Base-by-base conservation (phyloP, 2,329 filamentous ascomycete genomes). In the Aspergillus neoniger region DNA sequence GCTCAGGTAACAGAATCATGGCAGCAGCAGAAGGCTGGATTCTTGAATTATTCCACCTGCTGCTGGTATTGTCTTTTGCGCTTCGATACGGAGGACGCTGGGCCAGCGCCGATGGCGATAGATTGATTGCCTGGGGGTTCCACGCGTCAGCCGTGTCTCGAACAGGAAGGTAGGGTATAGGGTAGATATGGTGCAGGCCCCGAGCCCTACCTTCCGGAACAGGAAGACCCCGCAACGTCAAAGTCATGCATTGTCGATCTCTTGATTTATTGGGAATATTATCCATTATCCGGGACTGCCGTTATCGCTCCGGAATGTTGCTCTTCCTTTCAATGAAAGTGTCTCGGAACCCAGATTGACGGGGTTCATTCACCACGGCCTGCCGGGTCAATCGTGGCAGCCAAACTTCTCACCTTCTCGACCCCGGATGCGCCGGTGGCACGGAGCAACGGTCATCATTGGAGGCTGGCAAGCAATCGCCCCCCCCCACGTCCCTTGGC, bases 141-240 rank as follows among this genome's bases (percentile, higher is more conserved):
- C 54, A 65, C 66, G 64, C 63, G 68, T 67, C 70, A 67, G 65
- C 69, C 57, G 39, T 56, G 52, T 58, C 69, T 62, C 32, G 7
- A 67, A 69, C 15, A 0, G 69, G 72, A 63, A 70, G 8, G 30
- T 70, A 74, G 71, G 72, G 70, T 58, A 64, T 67, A 68, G 69
- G 71, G 70, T 30, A 65, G 10, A 21, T 2, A 1, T n/a, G 0
- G 0, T 17, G 1, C 3, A 7, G 48, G 19, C 61, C 65, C 68
- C 62, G 32, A 54, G 61, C 68, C 68, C 68, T 70, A 61, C 4
- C 5, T 67, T 60, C 65, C 60, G 9, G 10, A 63, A 53, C 1
- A 1, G 41, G 54, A 36, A n/a, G 17, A 30, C 53, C 58, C 63
- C 57, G 52, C 58, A 41, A 25, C 38, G 36, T 21, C n/a, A n/a